Evolutionary conservation across 2,329 filamentous ascomycete genomes (phyloP), one percentile per base, ranked within the genome.

Genomic region (Leptographium lundbergii): DNA sequence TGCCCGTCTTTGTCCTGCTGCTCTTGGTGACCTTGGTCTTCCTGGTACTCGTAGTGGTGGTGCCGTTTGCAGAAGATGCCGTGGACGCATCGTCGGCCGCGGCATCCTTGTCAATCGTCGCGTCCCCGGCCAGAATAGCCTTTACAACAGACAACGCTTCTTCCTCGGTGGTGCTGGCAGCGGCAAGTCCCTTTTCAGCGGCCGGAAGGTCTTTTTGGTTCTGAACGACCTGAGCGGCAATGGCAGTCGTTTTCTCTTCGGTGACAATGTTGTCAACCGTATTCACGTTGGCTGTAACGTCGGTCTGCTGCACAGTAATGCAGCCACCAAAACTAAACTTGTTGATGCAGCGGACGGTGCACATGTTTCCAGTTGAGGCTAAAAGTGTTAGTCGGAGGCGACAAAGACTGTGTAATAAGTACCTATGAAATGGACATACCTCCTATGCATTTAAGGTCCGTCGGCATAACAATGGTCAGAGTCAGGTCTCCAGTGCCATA

Each of bases 311-410:
- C 19, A 59, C 52, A 6, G 57, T 36, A 27, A 59, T 48, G 32
- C 57, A 59, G 39, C 57, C 57, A 19, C 57, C 57, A 42, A 59
- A 59, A 52, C 24, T 42, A 10, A 39, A 32, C 42, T 6, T 47
- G 32, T 59, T 59, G 36, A 55, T 29, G 22, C 57, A 59, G 51
- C 57, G 57, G n/a, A 59, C 57, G 14, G 57, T 59, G 42, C 57
- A 59, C 36, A 59, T 48, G 24, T 59, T 59, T 19, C 57, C 57
- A 4, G 57, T 59, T 2, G 57, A 59, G 5, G 19, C 55, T 57
- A 17, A 4, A 22, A 36, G 3, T 19, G 54, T 55, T 7, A 47
- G 25, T 29, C 10, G 14, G 22, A 10, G 22, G 6, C 3, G 22
- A 34, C 4, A 34, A 34, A 14, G 3, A 36, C 3, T 4, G 1